Base-by-base conservation (phyloP, 345 rosid genomes). In the Lagerstroemia speciosa region DNA sequence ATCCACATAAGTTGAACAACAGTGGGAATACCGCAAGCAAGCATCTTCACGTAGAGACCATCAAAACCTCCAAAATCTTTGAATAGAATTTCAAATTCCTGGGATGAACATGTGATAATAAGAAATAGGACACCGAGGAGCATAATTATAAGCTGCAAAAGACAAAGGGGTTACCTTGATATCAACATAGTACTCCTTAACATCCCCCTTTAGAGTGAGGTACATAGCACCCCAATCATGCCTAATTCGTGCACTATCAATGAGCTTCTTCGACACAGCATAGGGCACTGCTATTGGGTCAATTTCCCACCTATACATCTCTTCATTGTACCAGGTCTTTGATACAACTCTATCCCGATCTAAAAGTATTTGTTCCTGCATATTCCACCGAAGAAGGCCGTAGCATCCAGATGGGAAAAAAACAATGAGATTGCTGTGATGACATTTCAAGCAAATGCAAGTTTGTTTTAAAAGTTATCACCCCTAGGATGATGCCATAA, bases 211-310 rank as follows among this genome's bases (percentile, higher is more conserved):
- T 34, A 92, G 68, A 61, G 87, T 76, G 76, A 90, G 67, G 78
- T 82, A 87, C 98, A 92, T 90, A 69, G 84, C 85, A 77, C 85
- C 96, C 90, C 86, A 92, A 76, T 92, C 98, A 81, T 90, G 98
- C 84, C 98, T 86, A 75, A 92, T 88, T 71, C 95, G 82, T 64
- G 89, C 93, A 81, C 73, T 80, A 61, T 87, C 86, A 68, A 90
- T 82, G 61, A 92, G 83, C 79, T 85, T 92, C 79, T 82, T 87
- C 67, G 95, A 90, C 67, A 90, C 87, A 9, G 95, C 97, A 82
- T 87, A 88, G 68, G 98, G 91, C 78, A 90, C 85, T 67, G 93
- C 97, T 73, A 88, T 72, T 32, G 91, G 86, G 76, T 90, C 89
- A 83, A 92, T 90, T 83, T 92, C 98, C 97, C 98, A 88, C 85